phyloP scores from a whole-genome alignment of 805 yeast species.

The Wickerhamomyces ciferrii region DNA sequence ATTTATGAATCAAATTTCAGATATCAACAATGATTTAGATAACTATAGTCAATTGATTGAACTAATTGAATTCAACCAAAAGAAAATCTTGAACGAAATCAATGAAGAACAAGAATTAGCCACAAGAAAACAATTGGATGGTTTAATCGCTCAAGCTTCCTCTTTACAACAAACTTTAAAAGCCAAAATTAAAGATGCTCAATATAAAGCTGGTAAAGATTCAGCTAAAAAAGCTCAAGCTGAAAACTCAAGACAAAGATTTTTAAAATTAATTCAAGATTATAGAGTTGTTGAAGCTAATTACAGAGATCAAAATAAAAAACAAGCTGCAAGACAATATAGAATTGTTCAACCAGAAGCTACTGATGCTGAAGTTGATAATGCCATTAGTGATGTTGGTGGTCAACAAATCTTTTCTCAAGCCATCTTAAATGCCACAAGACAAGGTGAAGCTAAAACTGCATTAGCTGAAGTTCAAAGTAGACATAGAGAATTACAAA shows the following conservation, averaged over 20 bases:
- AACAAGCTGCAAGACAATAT: conserved; percentile 90
- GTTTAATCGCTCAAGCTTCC: conserved; percentile 70
- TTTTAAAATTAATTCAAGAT: conserved; percentile 80
- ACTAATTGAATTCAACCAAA: conserved; percentile 65
- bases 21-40: conserved; percentile 61
- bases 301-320: conserved; percentile 77
- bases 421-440: conserved; percentile 79
- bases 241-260: conserved; percentile 79
- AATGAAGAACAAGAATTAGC: conserved; percentile 65
- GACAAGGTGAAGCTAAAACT: conserved; percentile 92
- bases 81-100: conserved; percentile 65
- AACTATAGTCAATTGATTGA: conserved; percentile 67
- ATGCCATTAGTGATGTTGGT: conserved; percentile 78
- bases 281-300: conserved; percentile 83
- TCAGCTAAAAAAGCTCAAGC: conserved; percentile 85
- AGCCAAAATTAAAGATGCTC: conserved; percentile 69
- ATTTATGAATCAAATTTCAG: conserved; percentile 66
- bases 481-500: conserved; percentile 91
- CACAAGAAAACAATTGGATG: conserved; percentile 71
- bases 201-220: conserved; percentile 65
- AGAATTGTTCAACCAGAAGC: conserved; percentile 85
- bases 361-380: conserved; percentile 75
- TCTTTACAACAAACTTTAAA: conserved; percentile 74
- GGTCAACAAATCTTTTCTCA: conserved; percentile 93
- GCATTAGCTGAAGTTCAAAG: conserved; percentile 94